Conservation (phyloP, 306 rosid species). For the Notholithocarpus densiflorus region DNA sequence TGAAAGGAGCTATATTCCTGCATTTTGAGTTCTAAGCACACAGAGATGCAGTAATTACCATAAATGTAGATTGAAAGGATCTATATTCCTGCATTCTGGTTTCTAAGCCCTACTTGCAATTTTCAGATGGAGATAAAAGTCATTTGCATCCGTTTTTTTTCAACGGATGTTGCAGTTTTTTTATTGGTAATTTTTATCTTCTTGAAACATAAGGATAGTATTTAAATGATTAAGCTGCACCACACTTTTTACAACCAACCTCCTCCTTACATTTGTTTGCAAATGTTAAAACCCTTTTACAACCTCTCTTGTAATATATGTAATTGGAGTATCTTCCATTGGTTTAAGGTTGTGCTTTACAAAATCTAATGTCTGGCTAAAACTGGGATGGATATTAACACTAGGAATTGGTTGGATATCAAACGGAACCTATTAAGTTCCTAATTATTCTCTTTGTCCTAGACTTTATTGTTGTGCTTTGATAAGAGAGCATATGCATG, state of each 20-base stretch:
- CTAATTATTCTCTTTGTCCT: neutral
- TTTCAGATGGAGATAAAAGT: neutral
- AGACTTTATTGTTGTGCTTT: too few relatives aligned
- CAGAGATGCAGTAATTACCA: neutral
- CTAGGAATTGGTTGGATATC: neutral
- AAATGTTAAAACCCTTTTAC: neutral
- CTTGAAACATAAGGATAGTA: neutral
- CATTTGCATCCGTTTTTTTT: neutral
- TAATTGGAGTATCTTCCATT: neutral
- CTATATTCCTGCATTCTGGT: neutral
- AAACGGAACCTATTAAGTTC: neutral
- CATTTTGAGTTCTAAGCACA: neutral
- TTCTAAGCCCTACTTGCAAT: neutral
- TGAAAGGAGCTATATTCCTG: neutral
- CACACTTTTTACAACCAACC: neutral
- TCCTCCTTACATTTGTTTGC: neutral
- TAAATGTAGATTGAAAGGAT: neutral
- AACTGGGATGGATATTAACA: neutral
- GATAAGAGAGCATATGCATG: too few relatives aligned
- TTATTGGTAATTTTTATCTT: neutral
- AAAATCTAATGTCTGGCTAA: neutral
- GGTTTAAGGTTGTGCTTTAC: neutral
- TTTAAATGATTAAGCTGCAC: neutral
- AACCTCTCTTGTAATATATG: neutral
- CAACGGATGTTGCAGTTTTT: neutral